A percentile compares a stretch with the other conserved stretches of the same genome.
These are phyloP conservation scores for Suillus cothurnatus DNA, from an alignment of 768 basidiomycete species.

Conservation along the genomic window DNA sequence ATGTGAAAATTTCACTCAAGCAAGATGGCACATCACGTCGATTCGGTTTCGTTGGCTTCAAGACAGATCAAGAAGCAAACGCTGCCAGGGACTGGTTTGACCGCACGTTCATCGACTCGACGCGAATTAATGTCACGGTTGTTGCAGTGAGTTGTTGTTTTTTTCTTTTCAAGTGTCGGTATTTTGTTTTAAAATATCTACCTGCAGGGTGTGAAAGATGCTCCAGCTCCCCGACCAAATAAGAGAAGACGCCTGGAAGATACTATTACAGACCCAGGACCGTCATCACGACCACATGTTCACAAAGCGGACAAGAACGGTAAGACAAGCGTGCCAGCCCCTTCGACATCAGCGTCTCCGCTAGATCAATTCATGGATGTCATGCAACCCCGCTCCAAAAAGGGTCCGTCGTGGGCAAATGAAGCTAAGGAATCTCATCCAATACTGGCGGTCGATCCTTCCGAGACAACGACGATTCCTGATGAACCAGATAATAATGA, in stretches of 20 bases:
- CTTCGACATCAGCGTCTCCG: slow-evolving; percentile 36
- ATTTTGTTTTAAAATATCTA: slow-evolving; percentile 9
- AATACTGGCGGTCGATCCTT: neutral
- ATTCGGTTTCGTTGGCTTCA: slow-evolving; percentile 94
- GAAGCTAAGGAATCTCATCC: slow-evolving; percentile 39
- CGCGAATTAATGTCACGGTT: slow-evolving; percentile 71
- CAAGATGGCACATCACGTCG: slow-evolving; percentile 78
- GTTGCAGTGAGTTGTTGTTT: slow-evolving; percentile 72
- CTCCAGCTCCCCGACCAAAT: slow-evolving; percentile 65
- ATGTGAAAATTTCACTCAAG: slow-evolving; percentile 79
- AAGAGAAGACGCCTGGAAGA: slow-evolving; percentile 58
- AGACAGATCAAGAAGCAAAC: slow-evolving; percentile 71
- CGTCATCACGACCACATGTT: neutral
- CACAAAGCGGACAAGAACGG: slow-evolving; percentile 27
- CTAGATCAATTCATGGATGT: slow-evolving; percentile 72
- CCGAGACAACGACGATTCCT: neutral
- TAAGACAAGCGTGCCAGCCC: neutral
- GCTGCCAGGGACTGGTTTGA: slow-evolving; percentile 84
- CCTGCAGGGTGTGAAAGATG: slow-evolving; percentile 65
- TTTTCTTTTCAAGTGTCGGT: slow-evolving; percentile 7
- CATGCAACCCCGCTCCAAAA: slow-evolving; percentile 60
- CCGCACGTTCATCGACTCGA: slow-evolving; percentile 79
- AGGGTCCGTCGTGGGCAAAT: slow-evolving; percentile 69
- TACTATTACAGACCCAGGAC: slow-evolving; percentile 1
- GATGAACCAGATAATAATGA: slow-evolving; percentile 24